Percentiles rank a stretch among this genome's conserved stretches.
Conservation (phyloP, 1,284 basidiomycete genomes). For the Cutaneotrichosporon mucoides region DNA sequence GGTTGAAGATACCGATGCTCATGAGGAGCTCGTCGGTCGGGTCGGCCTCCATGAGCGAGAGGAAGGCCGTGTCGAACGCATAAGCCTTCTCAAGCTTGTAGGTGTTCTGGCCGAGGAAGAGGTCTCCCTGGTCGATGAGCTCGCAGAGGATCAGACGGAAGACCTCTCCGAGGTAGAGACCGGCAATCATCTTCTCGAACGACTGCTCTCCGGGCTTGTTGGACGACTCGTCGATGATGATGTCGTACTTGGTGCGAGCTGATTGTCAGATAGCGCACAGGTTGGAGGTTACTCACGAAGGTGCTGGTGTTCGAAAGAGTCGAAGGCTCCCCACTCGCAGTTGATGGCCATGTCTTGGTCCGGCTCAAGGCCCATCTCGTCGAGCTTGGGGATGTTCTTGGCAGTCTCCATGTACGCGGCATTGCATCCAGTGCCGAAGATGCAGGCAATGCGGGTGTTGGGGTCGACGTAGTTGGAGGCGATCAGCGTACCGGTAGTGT, state of each 20-base stretch:
- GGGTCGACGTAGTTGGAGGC: slow-evolving; percentile 95
- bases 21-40: slow-evolving; percentile 96
- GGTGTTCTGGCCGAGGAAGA: slow-evolving; percentile 96
- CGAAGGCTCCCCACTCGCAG: slow-evolving; percentile 81
- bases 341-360: slow-evolving; percentile 91
- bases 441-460: slow-evolving; percentile 85
- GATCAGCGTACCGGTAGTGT: slow-evolving; percentile 95
- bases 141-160: slow-evolving; percentile 90
- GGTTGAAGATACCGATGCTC: slow-evolving; percentile 91
- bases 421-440: slow-evolving; percentile 98
- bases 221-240: slow-evolving; percentile 83
- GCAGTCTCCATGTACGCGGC: slow-evolving; percentile 95
- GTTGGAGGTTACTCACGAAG: slow-evolving; percentile 54
- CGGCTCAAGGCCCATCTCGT: slow-evolving; percentile 61
- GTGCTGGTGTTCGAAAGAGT: slow-evolving; percentile 92
- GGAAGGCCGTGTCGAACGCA: slow-evolving; percentile 91
- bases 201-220: slow-evolving; percentile 94
- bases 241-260: slow-evolving; percentile 88
- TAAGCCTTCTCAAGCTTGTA: slow-evolving; percentile 95
- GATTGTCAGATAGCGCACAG: slow-evolving; percentile 3
- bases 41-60: slow-evolving; percentile 96
- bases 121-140: slow-evolving; percentile 90
- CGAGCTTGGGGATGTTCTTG: slow-evolving; percentile 69
- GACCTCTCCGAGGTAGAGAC: slow-evolving; percentile 95
- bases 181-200: slow-evolving; percentile 93